A percentile compares a stretch with the other conserved stretches of the same genome.
Evolutionary conservation across 306 rosid species (phyloP).

Genomic region (Acacia crassicarpa): DNA sequence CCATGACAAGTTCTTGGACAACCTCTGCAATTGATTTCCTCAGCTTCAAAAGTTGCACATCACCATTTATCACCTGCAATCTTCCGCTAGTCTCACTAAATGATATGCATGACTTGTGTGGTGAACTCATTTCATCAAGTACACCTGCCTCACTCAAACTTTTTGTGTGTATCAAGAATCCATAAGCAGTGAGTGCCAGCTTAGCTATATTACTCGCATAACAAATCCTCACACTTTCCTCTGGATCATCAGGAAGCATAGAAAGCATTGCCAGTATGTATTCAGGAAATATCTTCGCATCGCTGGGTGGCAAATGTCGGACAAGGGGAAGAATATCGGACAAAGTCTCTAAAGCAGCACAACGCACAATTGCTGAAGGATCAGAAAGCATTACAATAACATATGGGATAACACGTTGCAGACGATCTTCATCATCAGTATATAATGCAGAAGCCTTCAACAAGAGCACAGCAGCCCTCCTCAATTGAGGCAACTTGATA

Average conservation of each 20-base stretch:
- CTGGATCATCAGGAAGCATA: conserved; percentile 99
- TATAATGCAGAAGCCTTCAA: conserved; percentile 86
- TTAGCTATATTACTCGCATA: conserved; percentile 94
- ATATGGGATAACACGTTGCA: conserved; percentile 93
- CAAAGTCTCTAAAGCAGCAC: conserved; percentile 92
- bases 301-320: conserved; percentile 96
- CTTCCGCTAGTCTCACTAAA: conserved; percentile 68
- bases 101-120: conserved; percentile 54
- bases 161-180: conserved; percentile 85
- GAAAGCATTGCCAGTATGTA: conserved; percentile 98
- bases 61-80: conserved; percentile 59
- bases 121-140: conserved; percentile 75
- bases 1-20: conserved; percentile 98
- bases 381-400: conserved; percentile 94
- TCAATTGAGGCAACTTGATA: conserved; percentile 86
- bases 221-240: conserved; percentile 97
- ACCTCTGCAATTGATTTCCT: conserved; percentile 97
- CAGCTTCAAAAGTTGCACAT: conserved; percentile 71
- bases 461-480: conserved; percentile 88
- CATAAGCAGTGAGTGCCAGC: conserved; percentile 91
- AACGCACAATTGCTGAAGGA: conserved; percentile 92
- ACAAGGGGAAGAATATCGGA: conserved; percentile 91
- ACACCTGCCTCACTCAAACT: conserved; percentile 98
- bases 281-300: conserved; percentile 94
- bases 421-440: conserved; percentile 89